Conservation (phyloP, 192 early-diverging fungal genomes). For the Chytriomyces sp. region DNA sequence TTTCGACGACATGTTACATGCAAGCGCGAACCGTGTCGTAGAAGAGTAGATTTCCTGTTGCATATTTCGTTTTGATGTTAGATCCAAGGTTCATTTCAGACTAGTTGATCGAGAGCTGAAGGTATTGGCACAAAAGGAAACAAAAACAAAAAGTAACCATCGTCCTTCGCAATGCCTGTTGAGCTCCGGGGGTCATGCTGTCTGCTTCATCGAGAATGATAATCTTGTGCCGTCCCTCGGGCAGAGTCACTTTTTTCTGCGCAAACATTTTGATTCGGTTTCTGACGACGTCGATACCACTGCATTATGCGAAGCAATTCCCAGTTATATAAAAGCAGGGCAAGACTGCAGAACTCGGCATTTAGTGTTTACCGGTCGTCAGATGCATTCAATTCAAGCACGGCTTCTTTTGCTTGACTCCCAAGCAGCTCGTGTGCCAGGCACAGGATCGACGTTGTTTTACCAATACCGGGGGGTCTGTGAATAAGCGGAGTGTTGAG, state of each 20-base stretch:
- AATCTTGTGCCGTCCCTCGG: constrained; percentile 70
- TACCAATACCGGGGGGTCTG: constrained; percentile 95
- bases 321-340: neutral
- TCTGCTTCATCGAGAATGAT: constrained; percentile 99
- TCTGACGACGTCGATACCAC: constrained; percentile 94
- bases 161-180: constrained; percentile 95
- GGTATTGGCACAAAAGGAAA: too few species aligned
- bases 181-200: constrained; percentile 94
- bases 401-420: constrained; percentile 84
- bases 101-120: too few species aligned
- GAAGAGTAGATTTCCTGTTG: constrained; percentile 85
- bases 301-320: constrained; percentile 27
- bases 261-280: constrained; percentile 99
- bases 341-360: neutral
- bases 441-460: constrained; percentile 94
- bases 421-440: constrained; percentile 91
- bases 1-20: constrained; percentile 95
- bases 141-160: constrained; percentile 61
- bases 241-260: constrained; percentile 95
- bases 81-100: too few species aligned
- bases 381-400: constrained; percentile 97
- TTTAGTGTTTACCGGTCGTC: constrained; percentile 79
- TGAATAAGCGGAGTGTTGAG: neutral
- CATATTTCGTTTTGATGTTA: neutral
- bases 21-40: constrained; percentile 95